Base-by-base conservation (phyloP, 768 basidiomycete genomes). In the Amanita phalloides region DNA sequence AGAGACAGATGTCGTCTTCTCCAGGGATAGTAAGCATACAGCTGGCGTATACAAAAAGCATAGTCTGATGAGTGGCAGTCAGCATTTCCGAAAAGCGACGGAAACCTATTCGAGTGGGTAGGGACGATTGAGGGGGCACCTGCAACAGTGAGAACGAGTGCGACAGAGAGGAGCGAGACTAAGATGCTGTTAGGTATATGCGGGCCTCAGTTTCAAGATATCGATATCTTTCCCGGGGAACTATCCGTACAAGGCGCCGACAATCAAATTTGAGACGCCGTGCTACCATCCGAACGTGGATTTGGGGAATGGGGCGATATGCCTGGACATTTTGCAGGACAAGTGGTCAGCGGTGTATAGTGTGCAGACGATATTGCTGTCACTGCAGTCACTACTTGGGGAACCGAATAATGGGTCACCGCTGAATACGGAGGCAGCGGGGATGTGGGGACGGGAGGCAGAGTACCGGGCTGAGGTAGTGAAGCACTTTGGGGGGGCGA, bases 381-480 rank as follows among this genome's bases (percentile, higher is more conserved):
- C 91, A 10, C 66, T 95, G 51, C 92, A 95, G 62, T 90, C 86
- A 8, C 70, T 95, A 35, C 75, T 95, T 44, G 91, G 91, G 58
- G 91, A 95, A 66, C 92, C 91, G 25, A 94, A 95, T 73, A 94
- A 93, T 63, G 86, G 85, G 13, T 93, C 90, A 5, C 92, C 92
- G 6, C 69, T 95, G 53, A 94, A 94, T 63, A 72, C 83, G 6
- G 91, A 94, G 57, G 92, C 92, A 2, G 87, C 91, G 3, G 73
- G 75, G 14, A 69, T 92, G 20, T 95, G 92, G 92, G 76, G 43
- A 42, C 49, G 39, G 11, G 21, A 25, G 14, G 26, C 10, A 26
- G 53, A 53, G 25, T 53, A 38, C 32, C 28, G 46, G 26, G 23
- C 35, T 0, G 45, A 53, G 53, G 45, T 53, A 13, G 41, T 53